phyloP scores from a whole-genome alignment of 306 rosid genomes.

The Herpetospermum pedunculosum region DNA sequence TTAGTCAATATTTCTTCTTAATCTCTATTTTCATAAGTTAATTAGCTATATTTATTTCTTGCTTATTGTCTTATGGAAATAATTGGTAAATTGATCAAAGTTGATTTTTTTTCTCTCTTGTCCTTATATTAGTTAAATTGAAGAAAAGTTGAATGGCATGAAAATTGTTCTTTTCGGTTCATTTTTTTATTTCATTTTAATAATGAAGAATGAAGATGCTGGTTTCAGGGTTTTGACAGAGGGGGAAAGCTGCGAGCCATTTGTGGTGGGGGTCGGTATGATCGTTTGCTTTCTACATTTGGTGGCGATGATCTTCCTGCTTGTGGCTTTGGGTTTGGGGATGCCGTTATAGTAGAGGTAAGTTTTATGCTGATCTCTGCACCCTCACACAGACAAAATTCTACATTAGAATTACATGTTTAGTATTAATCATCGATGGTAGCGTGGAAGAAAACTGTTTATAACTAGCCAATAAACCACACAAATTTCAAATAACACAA shows the following conservation, averaged over 20 bases:
- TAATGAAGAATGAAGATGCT: conserved; percentile 13
- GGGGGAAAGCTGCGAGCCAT: conserved; percentile 94
- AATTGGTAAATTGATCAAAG: neutral
- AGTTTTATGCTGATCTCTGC: conserved; percentile 17
- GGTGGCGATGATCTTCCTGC: conserved; percentile 90
- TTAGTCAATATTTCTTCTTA: neutral
- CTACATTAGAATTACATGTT: neutral
- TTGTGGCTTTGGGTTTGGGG: conserved; percentile 97
- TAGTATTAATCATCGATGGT: too few species aligned
- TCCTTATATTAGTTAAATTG: neutral
- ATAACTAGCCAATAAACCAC: neutral
- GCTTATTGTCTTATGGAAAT: neutral
- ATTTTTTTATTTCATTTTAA: conserved; percentile 7
- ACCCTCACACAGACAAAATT: neutral
- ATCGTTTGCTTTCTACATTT: conserved; percentile 75
- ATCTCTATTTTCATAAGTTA: neutral
- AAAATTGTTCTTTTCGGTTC: neutral
- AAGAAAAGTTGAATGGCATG: neutral
- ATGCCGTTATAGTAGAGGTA: conserved; percentile 93
- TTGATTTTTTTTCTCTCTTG: neutral
- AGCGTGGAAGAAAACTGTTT: neutral
- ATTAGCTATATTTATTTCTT: neutral
- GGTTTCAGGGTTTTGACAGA: conserved; percentile 75
- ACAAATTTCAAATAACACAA: neutral
- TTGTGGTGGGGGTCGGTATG: conserved; percentile 97